Percentiles rank a stretch among this genome's conserved stretches.
These are phyloP conservation scores for Hippophae gyantsensis DNA, from an alignment of 306 rosid species.

Conservation along the genomic window DNA sequence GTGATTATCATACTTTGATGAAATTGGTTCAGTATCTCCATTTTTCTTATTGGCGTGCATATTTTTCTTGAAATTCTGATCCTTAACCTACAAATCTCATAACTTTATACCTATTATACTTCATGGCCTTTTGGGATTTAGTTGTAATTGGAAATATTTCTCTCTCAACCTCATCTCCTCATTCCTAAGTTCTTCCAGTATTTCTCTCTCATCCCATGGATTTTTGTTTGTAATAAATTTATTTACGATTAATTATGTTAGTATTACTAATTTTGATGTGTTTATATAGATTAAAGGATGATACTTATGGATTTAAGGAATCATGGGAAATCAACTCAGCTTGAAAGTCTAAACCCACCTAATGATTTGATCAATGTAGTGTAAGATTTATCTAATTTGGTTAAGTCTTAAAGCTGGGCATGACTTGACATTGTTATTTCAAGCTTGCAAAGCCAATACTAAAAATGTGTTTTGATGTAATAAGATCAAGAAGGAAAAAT, in stretches of 20 bases:
- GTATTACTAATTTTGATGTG: not conserved
- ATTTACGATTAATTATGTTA: too few relatives aligned
- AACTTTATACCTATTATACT: conserved; percentile 62
- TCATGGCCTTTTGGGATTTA: conserved; percentile 81
- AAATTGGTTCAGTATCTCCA: not conserved
- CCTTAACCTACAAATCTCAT: conserved; percentile 38
- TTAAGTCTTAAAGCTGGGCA: conserved; percentile 53
- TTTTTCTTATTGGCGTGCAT: conserved; percentile 27
- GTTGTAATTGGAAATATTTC: conserved; percentile 77
- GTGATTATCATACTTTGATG: too few relatives aligned
- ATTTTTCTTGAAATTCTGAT: conserved; percentile 63
- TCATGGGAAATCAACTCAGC: conserved; percentile 64
- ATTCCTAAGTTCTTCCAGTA: conserved; percentile 54
- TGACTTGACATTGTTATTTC: conserved; percentile 83
- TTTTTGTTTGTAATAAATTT: too few relatives aligned
- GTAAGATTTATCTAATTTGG: conserved; percentile 66
- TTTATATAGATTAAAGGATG: conserved; percentile 48
- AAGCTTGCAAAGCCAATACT: too few relatives aligned
- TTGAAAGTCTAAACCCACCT: conserved; percentile 46
- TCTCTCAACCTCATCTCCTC: conserved; percentile 50
- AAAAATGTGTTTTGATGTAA: too few relatives aligned
- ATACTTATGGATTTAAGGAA: conserved; percentile 82
- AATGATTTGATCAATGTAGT: conserved; percentile 59
- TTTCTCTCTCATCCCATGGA: not conserved
- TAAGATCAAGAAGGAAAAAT: too few relatives aligned